A percentile compares a stretch with the other conserved stretches of the same genome.
Evolutionary conservation across 2,329 filamentous ascomycete species (phyloP).

Genomic region (Gnomoniopsis smithogilvyi): DNA sequence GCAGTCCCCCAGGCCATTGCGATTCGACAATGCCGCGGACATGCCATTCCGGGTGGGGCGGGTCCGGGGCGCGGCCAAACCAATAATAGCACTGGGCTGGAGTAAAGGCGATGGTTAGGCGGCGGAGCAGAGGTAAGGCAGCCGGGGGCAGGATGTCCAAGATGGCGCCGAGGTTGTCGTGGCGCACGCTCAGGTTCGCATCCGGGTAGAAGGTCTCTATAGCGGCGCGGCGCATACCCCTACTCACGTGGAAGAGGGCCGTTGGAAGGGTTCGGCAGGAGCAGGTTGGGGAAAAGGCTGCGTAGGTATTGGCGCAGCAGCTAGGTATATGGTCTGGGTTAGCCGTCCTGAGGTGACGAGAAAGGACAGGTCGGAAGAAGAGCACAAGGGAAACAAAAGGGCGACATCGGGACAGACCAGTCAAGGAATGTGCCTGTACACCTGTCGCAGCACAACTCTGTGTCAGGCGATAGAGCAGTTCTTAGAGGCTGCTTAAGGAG

Average conservation of each 20-base stretch:
- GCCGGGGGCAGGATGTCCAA: not conserved
- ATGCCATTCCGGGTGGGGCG: not conserved
- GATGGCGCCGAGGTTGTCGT: slow-evolving; percentile 1
- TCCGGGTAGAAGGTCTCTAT: not conserved
- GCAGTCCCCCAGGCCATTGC: not conserved
- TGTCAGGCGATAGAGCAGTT: not conserved
- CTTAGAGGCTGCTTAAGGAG: not conserved
- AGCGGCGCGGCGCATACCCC: not conserved
- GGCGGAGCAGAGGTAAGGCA: not conserved
- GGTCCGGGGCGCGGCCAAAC: not conserved
- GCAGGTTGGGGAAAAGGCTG: not conserved
- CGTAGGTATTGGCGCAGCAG: not conserved
- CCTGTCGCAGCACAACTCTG: not conserved
- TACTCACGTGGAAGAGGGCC: not conserved
- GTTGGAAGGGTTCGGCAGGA: not conserved
- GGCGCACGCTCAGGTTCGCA: not conserved
- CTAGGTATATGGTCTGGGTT: not conserved
- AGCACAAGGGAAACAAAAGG: not conserved
- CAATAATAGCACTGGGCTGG: slow-evolving; percentile 1
- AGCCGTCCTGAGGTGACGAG: not conserved
- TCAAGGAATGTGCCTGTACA: not conserved
- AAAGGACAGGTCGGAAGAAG: not conserved
- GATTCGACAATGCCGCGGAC: not conserved
- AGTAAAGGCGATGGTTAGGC: not conserved
- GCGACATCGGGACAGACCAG: not conserved